Evolutionary conservation across 1,284 basidiomycete species (phyloP), one percentile per base, ranked within the genome.

Genomic region (Wallemia mellicola): DNA sequence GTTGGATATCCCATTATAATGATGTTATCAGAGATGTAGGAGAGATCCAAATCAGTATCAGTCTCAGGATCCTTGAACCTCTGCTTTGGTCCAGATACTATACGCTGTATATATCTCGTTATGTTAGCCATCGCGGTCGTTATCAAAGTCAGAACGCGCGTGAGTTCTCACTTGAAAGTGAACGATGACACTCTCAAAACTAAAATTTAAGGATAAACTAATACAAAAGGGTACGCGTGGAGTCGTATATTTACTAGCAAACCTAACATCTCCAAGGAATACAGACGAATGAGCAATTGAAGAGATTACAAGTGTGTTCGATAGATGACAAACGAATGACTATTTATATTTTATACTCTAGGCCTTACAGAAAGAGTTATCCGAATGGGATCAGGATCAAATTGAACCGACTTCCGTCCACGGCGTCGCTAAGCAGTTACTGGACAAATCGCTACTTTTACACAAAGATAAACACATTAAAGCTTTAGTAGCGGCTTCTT

Each of bases 391-490:
- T 67, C 92, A 96, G 71, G 92, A 95, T 64, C 71, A 72, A 28
- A 79, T 87, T 66, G 87, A 92, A 65, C 75, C 78, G 32, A 68
- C 70, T 61, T 83, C 86, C 0, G 77, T 99, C 58, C 71, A 76
- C 59, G 68, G 72, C 24, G 78, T 82, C 27, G 78, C 81, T 63
- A 79, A 82, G 60, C 85, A 94, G 65, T 80, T 98, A 66, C 78
- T 92, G 64, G 76, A 76, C 66, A 77, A 77, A 1, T 77, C 81
- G 1, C 79, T 98, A 38, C 75, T 95, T 54, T 78, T 91, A 27
- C 91, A 98, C 73, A 92, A 87, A 71, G 91, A 96, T 72, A 78
- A 79, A 57, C 88, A 87, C 24, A 86, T 98, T 64, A 94, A 91
- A 70, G 89, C 88, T 0, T 86, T 85, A 64, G 79, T 84, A 2